A percentile compares a stretch with the other conserved stretches of the same genome.
Conservation (phyloP, 306 rosid genomes). For the Lathyrus tuberosus region DNA sequence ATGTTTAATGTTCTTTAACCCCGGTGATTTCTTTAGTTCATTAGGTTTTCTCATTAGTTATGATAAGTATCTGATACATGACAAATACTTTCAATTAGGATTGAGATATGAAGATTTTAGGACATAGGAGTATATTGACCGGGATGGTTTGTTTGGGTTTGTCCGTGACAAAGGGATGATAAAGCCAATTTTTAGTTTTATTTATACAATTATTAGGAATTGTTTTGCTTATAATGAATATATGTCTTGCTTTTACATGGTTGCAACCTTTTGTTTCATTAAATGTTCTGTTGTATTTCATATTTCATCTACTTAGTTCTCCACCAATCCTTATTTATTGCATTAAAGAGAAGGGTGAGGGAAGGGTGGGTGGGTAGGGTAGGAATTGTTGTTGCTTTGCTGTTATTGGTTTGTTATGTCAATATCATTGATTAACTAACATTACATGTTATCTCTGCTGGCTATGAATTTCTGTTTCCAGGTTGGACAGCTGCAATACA, state of each 20-base stretch:
- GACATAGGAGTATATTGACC: not conserved
- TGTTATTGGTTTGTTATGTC: constrained; percentile 23
- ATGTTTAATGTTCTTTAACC: not conserved
- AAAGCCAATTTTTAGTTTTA: constrained; percentile 23
- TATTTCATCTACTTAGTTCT: constrained; percentile 28
- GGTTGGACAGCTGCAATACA: constrained; percentile 74
- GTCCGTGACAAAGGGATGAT: constrained; percentile 27
- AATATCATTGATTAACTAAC: constrained; percentile 32
- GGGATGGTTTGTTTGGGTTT: constrained; percentile 23
- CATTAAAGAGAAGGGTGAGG: constrained; percentile 6
- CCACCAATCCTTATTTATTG: not conserved
- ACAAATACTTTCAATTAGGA: constrained; percentile 15
- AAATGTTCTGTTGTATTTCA: constrained; percentile 21
- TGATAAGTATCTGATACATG: not conserved
- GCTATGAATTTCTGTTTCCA: constrained; percentile 42
- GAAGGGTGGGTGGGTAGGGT: no score
- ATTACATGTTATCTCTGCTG: constrained; percentile 23
- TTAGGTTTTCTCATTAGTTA: constrained; percentile 25
- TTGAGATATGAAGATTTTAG: constrained; percentile 21
- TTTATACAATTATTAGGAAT: not conserved
- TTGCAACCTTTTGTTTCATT: constrained; percentile 19
- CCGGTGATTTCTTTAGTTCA: not conserved
- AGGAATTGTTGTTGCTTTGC: constrained; percentile 29
- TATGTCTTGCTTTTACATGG: constrained; percentile 26
- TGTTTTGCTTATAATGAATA: constrained; percentile 1